phyloP scores from a whole-genome alignment of 1,284 basidiomycete species.

The Tremellales sp. region DNA sequence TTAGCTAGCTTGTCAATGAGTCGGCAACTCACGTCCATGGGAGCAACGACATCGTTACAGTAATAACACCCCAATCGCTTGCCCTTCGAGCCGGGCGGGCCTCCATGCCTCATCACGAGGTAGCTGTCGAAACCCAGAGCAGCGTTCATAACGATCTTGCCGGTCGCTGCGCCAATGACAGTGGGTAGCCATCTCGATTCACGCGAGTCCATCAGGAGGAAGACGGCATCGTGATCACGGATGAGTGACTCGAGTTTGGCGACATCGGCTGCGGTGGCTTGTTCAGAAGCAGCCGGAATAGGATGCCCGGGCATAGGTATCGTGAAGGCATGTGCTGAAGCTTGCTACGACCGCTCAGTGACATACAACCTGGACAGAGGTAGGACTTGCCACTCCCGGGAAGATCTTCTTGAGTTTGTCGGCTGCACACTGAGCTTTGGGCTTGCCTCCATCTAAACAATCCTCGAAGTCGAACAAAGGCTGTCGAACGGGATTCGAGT shows the following conservation, averaged over 20 bases:
- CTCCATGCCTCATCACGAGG: constrained; percentile 94
- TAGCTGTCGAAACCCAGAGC: constrained; percentile 95
- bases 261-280: constrained; percentile 56
- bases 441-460: constrained; percentile 86
- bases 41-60: constrained; percentile 97
- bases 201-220: constrained; percentile 94
- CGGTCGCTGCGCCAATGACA: constrained; percentile 73
- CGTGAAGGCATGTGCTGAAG: constrained; percentile 66
- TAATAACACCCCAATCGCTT: constrained; percentile 81
- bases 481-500: constrained; percentile 94
- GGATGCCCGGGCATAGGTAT: constrained; percentile 99
- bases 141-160: constrained; percentile 92
- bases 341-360: constrained; percentile 55
- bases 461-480: constrained; percentile 94
- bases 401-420: constrained; percentile 81
- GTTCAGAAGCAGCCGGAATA: constrained; percentile 57
- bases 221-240: constrained; percentile 80
- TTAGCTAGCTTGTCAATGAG: neutral
- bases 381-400: constrained; percentile 73
- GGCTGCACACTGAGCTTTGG: constrained; percentile 89
- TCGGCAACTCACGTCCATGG: constrained; percentile 68
- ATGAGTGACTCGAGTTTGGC: constrained; percentile 69
- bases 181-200: constrained; percentile 96
- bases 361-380: neutral
- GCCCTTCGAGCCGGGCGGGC: constrained; percentile 40